Evolutionary conservation across 257 asterid genomes (phyloP).

Genomic region (Thymus mandschuricus): DNA sequence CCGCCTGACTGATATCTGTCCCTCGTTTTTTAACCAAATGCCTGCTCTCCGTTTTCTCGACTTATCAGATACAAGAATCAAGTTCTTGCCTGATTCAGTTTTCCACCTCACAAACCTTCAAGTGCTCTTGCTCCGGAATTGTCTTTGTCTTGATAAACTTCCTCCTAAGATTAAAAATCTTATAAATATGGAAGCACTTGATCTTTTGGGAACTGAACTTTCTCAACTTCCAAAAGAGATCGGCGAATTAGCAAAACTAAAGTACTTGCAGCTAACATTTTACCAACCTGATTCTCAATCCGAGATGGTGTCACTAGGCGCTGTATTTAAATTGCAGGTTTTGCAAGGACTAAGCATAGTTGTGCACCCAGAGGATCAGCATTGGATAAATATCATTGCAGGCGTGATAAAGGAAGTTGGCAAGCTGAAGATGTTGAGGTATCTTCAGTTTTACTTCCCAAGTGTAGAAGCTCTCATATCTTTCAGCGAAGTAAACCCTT

Average conservation of each 20-base stretch:
- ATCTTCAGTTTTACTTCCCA: constrained; percentile 22
- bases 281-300: neutral
- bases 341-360: constrained; percentile 7
- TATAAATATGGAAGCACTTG: constrained; percentile 19
- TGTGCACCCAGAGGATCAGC: constrained; percentile 19
- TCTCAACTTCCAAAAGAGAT: constrained; percentile 5
- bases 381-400: neutral
- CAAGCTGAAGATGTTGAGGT: neutral
- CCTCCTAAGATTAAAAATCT: constrained; percentile 23
- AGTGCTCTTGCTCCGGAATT: constrained; percentile 24
- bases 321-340: constrained; percentile 12
- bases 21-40: constrained; percentile 25
- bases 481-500: neutral
- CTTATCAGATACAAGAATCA: constrained; percentile 31
- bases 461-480: neutral
- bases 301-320: neutral
- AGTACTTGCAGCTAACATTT: constrained; percentile 18
- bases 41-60: constrained; percentile 27
- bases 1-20: neutral
- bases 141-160: constrained; percentile 9
- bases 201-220: constrained; percentile 5
- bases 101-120: constrained; percentile 21
- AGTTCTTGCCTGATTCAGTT: constrained; percentile 26
- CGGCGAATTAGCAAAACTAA: neutral
- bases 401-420: neutral